Percentiles rank a stretch among this genome's conserved stretches.
Evolutionary conservation across 805 yeast species (phyloP).

Genomic region (Lipomyces yamadae): DNA sequence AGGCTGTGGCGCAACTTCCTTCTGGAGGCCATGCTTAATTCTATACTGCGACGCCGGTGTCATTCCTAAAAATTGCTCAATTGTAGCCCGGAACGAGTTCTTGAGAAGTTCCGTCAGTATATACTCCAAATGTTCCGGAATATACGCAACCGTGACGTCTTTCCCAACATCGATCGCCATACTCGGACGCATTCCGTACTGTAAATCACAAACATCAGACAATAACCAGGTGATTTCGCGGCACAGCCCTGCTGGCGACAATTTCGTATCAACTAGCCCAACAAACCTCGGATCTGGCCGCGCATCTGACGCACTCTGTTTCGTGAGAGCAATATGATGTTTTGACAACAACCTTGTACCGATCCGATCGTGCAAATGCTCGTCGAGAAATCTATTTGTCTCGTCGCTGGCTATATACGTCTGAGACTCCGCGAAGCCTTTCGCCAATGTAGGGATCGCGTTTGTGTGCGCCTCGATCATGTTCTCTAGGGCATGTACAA

Average conservation of each 20-base stretch:
- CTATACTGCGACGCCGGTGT: constrained; percentile 16
- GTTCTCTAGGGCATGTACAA: constrained; percentile 58
- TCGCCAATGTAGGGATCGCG: constrained; percentile 77
- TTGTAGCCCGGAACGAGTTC: constrained; percentile 85
- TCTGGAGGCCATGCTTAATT: constrained; percentile 25
- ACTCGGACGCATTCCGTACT: constrained; percentile 76
- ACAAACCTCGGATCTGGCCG: constrained; percentile 48
- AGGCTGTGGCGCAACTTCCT: constrained; percentile 42
- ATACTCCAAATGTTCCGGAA: constrained; percentile 86
- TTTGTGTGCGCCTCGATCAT: constrained; percentile 81
- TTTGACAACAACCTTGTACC: constrained; percentile 85
- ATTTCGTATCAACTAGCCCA: constrained; percentile 69
- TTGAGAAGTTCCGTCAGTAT: constrained; percentile 84
- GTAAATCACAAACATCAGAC: constrained; percentile 78
- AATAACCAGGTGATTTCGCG: constrained; percentile 71
- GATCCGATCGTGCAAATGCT: constrained; percentile 81
- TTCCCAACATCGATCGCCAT: constrained; percentile 62
- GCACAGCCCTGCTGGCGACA: constrained; percentile 69
- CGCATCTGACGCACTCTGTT: constrained; percentile 38
- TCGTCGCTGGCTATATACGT: constrained; percentile 52
- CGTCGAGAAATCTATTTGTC: constrained; percentile 68
- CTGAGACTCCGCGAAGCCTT: constrained; percentile 76
- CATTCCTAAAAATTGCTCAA: constrained; percentile 56
- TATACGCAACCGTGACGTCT: constrained; percentile 73
- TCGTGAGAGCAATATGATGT: constrained; percentile 74